Evolutionary conservation across 2,329 filamentous ascomycete species (phyloP), one percentile per base, ranked within the genome.

Genomic region (Aureobasidium sp.): DNA sequence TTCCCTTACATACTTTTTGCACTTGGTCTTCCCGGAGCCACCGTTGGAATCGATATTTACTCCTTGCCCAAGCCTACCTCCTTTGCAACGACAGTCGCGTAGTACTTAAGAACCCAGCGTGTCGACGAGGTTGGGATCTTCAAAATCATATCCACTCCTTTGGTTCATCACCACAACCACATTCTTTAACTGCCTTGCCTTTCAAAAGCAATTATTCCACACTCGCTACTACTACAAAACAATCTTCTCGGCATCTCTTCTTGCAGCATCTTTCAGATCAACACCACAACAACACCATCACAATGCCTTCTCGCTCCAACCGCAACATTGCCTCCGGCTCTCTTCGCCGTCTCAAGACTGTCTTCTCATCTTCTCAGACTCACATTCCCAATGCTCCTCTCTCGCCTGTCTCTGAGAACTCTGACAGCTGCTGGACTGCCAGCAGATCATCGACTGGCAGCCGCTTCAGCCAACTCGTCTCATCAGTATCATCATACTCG

Each of bases 1-100:
- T 50, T 34, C 45, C 57, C 57, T 59, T 59, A 59, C 57, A 59
- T 59, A 42, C 57, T 59, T 59, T 48, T 48, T 59, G 29, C 41
- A 54, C 48, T 47, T 53, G 45, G 48, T 25, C 45, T 30, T 47
- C 41, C 39, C 30, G 49, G 30, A 39, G 39, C 47, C 32, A 55
- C 63, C 63, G 63, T 64, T 64, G 58, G 53, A 64, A 64, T 64
- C 63, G 63, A 64, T 64, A 63, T 64, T 63, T 58, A 42, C 60
- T 58, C 63, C 63, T 62, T 55, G 58, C 47, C 54, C 45, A 51
- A 50, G 60, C 42, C 60, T 54, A 58, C 60, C 63, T 64, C 63
- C 63, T 64, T 64, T 64, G 45, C 59, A 51, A 61, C 55, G 55
- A 47, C 49, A 53, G 59, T 53, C 48, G 63, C 60, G 63, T 58